phyloP scores from a whole-genome alignment of 495 filamentous ascomycete genomes.

The Podospora conica region DNA sequence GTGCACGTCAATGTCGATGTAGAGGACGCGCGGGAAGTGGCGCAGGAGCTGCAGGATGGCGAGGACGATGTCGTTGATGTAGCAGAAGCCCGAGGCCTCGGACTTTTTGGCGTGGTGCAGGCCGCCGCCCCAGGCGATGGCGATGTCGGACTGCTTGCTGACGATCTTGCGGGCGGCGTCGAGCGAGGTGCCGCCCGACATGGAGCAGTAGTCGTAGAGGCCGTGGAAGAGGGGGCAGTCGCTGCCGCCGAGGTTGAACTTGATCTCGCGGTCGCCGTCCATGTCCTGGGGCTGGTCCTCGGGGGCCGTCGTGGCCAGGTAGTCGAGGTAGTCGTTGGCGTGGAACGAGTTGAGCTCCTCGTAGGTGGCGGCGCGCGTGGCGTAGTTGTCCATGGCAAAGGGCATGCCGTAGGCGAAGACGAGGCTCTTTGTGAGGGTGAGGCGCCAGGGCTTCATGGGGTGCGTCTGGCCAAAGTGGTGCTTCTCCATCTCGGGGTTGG shows the following conservation, averaged over 20 bases:
- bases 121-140: slow-evolving; percentile 95
- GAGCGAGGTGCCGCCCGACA: slow-evolving; percentile 84
- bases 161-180: slow-evolving; percentile 88
- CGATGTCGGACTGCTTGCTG: slow-evolving; percentile 82
- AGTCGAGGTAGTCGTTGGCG: slow-evolving; percentile 81
- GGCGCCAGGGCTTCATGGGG: slow-evolving; percentile 98
- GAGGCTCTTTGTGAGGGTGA: slow-evolving; percentile 90
- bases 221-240: slow-evolving; percentile 98
- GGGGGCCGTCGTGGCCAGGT: slow-evolving; percentile 54
- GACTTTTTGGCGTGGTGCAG: slow-evolving; percentile 97
- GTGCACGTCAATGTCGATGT: slow-evolving; percentile 98
- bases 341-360: slow-evolving; percentile 89
- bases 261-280: slow-evolving; percentile 45
- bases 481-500: slow-evolving; percentile 89
- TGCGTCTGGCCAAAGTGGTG: slow-evolving; percentile 94
- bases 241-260: slow-evolving; percentile 78
- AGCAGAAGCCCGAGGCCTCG: slow-evolving; percentile 96
- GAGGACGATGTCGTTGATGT: slow-evolving; percentile 97
- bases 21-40: slow-evolving; percentile 87
- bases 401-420: slow-evolving; percentile 93
- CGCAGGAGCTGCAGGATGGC: slow-evolving; percentile 94
- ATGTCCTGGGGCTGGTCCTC: slow-evolving; percentile 45
- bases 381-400: slow-evolving; percentile 89
- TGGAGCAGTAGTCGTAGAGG: slow-evolving; percentile 86
- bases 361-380: slow-evolving; percentile 70